Evolutionary conservation across 768 basidiomycete species (phyloP).

Genomic region (Lentinula lateritia): DNA sequence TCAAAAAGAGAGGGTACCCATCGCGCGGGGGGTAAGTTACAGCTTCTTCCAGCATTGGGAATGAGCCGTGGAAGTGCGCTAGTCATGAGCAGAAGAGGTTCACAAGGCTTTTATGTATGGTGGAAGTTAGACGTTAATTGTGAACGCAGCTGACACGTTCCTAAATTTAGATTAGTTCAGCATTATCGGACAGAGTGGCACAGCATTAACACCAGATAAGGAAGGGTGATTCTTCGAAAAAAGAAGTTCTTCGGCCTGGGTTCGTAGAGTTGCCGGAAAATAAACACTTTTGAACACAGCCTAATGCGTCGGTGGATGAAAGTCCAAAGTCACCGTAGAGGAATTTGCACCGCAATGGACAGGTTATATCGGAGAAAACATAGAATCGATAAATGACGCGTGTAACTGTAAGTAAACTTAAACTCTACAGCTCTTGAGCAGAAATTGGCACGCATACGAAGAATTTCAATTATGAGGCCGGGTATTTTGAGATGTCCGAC

Average conservation of each 20-base stretch:
- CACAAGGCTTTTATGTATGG: neutral
- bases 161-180: neutral
- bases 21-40: slow-evolving; percentile 31
- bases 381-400: neutral
- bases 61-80: slow-evolving; percentile 4
- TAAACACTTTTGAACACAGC: neutral
- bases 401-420: no score
- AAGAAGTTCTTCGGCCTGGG: neutral
- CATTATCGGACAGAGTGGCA: neutral
- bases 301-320: neutral
- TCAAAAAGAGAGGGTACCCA: slow-evolving; percentile 43
- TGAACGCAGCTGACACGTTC: neutral
- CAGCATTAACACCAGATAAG: neutral
- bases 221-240: neutral
- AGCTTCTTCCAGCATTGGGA: slow-evolving; percentile 4
- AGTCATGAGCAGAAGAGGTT: slow-evolving; percentile 9
- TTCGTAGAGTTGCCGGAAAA: neutral
- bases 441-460: no score
- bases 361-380: slow-evolving; percentile 3
- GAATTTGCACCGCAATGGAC: slow-evolving; percentile 2
- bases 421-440: neutral
- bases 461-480: no score
- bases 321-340: neutral
- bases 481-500: no score
- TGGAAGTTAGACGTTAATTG: neutral